These are phyloP conservation scores for Hypoxylon sp. DNA, from an alignment of 2,329 filamentous ascomycete species.

Conservation along the genomic window DNA sequence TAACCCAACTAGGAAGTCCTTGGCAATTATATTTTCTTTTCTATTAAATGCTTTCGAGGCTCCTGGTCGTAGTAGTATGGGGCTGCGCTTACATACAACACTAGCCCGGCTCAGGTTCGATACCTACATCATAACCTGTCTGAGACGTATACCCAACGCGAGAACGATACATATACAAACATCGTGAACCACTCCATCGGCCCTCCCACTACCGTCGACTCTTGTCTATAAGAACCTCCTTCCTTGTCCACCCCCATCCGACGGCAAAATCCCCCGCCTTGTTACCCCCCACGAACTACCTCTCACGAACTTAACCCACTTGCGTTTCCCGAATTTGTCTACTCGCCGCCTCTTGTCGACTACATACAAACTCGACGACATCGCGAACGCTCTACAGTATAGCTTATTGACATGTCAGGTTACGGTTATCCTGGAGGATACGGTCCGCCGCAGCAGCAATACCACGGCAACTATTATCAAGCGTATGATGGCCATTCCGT, in stretches of 20 bases:
- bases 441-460: constrained; percentile 54
- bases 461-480: constrained; percentile 53
- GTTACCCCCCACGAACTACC: constrained; percentile 33
- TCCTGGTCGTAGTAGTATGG: constrained; percentile 31
- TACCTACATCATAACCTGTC: constrained; percentile 20
- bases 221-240: constrained; percentile 43
- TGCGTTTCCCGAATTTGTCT: constrained; percentile 15
- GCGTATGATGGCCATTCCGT: constrained; percentile 46
- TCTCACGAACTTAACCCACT: constrained; percentile 21
- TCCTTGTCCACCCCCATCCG: constrained; percentile 36
- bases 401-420: constrained; percentile 51
- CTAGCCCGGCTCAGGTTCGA: constrained; percentile 17
- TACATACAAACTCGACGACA: constrained; percentile 16
- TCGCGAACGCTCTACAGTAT: constrained; percentile 20
- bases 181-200: constrained; percentile 27
- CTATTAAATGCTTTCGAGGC: constrained; percentile 19
- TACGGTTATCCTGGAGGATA: constrained; percentile 56
- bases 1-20: constrained; percentile 30
- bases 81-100: constrained; percentile 41
- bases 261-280: constrained; percentile 38
- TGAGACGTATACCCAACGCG: constrained; percentile 18
- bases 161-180: constrained; percentile 31
- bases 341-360: constrained; percentile 13
- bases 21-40: constrained; percentile 34
- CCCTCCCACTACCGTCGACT: constrained; percentile 9